These are phyloP conservation scores for Gigaspora rosea DNA, from an alignment of 192 early-diverging fungal genomes.

Conservation along the genomic window DNA sequence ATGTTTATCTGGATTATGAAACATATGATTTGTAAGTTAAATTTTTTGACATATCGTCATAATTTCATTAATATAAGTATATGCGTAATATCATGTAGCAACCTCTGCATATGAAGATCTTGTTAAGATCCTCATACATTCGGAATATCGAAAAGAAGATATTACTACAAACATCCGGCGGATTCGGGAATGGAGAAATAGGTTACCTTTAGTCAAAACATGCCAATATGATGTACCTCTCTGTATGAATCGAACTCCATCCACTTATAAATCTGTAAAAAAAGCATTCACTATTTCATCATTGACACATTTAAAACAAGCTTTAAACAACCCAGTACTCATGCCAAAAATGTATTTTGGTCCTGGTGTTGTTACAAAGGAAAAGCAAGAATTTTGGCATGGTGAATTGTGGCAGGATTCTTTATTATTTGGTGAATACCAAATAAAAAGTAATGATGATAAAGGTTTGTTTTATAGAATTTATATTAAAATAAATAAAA, in stretches of 20 bases:
- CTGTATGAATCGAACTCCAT: background rate
- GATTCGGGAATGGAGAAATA: background rate
- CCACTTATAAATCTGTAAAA: background rate
- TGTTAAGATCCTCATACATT: background rate
- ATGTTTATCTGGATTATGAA: background rate
- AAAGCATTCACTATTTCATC: constrained; percentile 1
- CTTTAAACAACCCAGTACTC: background rate
- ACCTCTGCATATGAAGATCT: constrained; percentile 22
- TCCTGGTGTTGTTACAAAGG: background rate
- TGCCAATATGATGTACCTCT: background rate
- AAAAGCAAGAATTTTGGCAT: background rate
- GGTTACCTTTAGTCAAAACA: background rate
- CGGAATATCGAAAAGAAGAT: background rate
- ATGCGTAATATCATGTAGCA: background rate
- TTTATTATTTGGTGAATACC: background rate
- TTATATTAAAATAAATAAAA: background rate
- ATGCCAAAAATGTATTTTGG: constrained; percentile 3
- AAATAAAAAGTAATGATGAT: background rate
- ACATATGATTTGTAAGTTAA: background rate
- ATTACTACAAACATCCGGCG: background rate
- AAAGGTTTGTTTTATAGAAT: background rate
- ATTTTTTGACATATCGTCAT: too few species aligned
- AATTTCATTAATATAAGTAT: too few species aligned
- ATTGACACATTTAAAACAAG: background rate
- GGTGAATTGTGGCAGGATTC: background rate